phyloP scores from a whole-genome alignment of 2,329 filamentous ascomycete genomes.

The Alternaria gansuensis region DNA sequence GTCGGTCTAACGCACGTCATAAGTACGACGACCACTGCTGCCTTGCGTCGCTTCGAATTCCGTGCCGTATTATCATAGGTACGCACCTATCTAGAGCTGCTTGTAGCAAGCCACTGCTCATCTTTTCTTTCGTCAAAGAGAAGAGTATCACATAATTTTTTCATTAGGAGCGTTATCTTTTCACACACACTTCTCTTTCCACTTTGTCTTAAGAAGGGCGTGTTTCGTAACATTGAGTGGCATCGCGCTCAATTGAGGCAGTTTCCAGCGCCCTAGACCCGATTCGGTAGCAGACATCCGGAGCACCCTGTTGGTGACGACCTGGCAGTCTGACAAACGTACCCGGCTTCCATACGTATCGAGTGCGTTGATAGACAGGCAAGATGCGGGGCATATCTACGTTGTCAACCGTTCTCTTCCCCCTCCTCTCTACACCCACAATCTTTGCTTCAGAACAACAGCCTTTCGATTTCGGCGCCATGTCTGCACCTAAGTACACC shows the following conservation, averaged over 20 bases:
- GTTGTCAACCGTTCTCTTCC: slow-evolving; percentile 27
- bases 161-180: background rate
- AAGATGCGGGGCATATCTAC: slow-evolving; percentile 40
- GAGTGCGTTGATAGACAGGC: slow-evolving; percentile 18
- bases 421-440: slow-evolving; percentile 22
- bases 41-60: background rate
- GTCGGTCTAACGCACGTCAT: no score
- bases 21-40: background rate
- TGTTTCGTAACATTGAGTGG: background rate
- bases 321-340: slow-evolving; percentile 30
- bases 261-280: slow-evolving; percentile 30
- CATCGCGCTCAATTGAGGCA: slow-evolving; percentile 47
- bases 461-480: slow-evolving; percentile 48
- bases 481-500: slow-evolving; percentile 60
- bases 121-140: background rate
- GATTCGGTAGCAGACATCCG: slow-evolving; percentile 24
- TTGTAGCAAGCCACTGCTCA: background rate
- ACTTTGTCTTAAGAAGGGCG: background rate
- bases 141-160: background rate
- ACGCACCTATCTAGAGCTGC: background rate
- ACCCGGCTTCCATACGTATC: slow-evolving; percentile 13
- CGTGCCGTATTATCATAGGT: background rate
- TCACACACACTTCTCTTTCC: background rate
- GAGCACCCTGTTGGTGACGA: slow-evolving; percentile 47
- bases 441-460: slow-evolving; percentile 45